phyloP scores from a whole-genome alignment of 1,284 basidiomycete genomes.

The Ceratobasidium sp. region DNA sequence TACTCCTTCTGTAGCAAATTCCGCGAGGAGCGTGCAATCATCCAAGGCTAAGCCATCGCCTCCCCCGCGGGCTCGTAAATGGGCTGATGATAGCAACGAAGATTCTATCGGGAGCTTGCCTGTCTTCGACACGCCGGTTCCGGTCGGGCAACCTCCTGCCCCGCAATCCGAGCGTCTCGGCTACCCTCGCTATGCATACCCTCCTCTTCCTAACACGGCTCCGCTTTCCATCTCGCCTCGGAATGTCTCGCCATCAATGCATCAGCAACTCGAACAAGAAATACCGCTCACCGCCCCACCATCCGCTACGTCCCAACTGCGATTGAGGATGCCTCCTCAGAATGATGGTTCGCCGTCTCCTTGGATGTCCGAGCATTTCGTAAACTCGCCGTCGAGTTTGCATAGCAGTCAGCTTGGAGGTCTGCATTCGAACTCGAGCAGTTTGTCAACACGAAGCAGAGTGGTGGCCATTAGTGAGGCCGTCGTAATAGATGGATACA shows the following conservation, averaged over 20 bases:
- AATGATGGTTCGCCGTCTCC: not conserved
- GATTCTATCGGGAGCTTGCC: constrained; percentile 40
- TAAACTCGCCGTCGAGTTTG: constrained; percentile 39
- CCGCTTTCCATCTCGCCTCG: constrained; percentile 45
- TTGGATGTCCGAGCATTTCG: constrained; percentile 39
- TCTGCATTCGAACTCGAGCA: constrained; percentile 36
- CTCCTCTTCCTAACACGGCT: constrained; percentile 24
- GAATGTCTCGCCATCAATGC: constrained; percentile 28
- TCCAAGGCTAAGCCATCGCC: not conserved
- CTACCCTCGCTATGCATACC: constrained; percentile 20
- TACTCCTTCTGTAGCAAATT: not conserved
- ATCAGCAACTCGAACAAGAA: constrained; percentile 21
- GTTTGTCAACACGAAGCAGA: constrained; percentile 13
- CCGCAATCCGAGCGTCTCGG: constrained; percentile 13
- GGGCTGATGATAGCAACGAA: constrained; percentile 28
- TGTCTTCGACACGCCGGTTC: constrained; percentile 10
- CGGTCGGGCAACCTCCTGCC: not conserved
- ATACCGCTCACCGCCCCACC: constrained; percentile 22
- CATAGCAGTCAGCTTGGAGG: constrained; percentile 36
- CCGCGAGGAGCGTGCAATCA: not conserved
- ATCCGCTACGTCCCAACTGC: not conserved
- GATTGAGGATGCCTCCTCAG: constrained; percentile 28
- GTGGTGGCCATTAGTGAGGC: not conserved
- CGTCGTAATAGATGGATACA: not conserved
- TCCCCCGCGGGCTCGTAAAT: constrained; percentile 17